Percentiles rank a stretch among this genome's conserved stretches.
Conservation (phyloP, 2,329 filamentous ascomycete species). For the Clarireedia homoeocarpa region DNA sequence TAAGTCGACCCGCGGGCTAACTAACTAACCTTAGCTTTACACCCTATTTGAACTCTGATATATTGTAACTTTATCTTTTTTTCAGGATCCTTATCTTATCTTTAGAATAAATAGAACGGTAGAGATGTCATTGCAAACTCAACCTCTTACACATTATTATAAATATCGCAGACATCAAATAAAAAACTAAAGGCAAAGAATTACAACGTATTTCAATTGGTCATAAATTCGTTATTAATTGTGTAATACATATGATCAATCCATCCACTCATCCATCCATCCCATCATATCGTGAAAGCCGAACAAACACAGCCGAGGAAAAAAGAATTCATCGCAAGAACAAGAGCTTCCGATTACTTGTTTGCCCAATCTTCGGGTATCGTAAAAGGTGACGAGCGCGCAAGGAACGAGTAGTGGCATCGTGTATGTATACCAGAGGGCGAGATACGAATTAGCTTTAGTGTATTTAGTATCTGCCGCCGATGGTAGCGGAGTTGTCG, state of each 20-base stretch:
- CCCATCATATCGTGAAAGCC: not conserved
- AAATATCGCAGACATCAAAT: not conserved
- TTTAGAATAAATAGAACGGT: too few species aligned
- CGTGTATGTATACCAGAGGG: too few species aligned
- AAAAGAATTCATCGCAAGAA: not conserved
- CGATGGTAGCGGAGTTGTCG: conserved; percentile 46
- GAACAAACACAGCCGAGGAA: not conserved
- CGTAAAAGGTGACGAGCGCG: not conserved
- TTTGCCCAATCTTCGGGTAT: not conserved
- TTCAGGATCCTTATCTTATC: too few species aligned
- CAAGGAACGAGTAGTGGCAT: too few species aligned
- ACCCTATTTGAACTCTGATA: too few species aligned
- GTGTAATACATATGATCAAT: not conserved
- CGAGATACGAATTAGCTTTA: too few species aligned
- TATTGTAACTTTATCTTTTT: too few species aligned
- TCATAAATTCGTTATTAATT: not conserved
- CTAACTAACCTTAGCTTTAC: too few species aligned
- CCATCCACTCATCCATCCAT: not conserved
- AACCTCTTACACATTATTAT: not conserved
- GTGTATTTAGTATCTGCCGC: conserved; percentile 29
- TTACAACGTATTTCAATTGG: not conserved
- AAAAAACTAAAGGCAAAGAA: too few species aligned
- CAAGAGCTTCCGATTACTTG: not conserved
- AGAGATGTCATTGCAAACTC: not conserved
- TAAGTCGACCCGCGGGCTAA: too few species aligned